Evolutionary conservation across 148 eudicot species (phyloP).

Genomic region (Tetragonia tetragonoides): DNA sequence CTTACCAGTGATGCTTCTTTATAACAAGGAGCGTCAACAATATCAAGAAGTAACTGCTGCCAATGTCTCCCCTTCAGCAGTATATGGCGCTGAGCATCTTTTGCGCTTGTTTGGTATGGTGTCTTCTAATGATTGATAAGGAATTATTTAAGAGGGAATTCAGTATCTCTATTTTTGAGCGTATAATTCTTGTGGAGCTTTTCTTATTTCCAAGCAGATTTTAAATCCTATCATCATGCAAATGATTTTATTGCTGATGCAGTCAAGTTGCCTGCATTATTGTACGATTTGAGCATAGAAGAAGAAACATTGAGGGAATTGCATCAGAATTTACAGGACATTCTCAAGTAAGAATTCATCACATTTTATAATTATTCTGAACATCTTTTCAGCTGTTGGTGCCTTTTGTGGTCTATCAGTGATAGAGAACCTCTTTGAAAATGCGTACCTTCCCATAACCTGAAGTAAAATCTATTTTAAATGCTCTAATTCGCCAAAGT

Average conservation of each 20-base stretch:
- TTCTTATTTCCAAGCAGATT: neutral
- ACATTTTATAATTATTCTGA: constrained; percentile 18
- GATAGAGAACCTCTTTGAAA: too few relatives aligned
- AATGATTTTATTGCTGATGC: constrained; percentile 23
- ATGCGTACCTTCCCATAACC: too few relatives aligned
- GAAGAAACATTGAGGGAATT: constrained; percentile 46
- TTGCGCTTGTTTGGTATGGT: constrained; percentile 42
- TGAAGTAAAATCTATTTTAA: too few relatives aligned
- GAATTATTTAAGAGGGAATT: constrained; percentile 1
- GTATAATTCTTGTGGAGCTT: neutral
- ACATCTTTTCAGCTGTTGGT: too few relatives aligned
- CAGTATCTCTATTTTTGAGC: neutral
- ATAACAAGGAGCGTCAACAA: constrained; percentile 58
- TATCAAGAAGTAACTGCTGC: constrained; percentile 39
- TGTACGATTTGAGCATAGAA: constrained; percentile 46
- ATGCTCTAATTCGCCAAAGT: too few relatives aligned
- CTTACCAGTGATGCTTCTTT: constrained; percentile 54
- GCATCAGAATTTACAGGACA: constrained; percentile 48
- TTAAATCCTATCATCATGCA: neutral
- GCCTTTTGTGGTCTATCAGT: too few relatives aligned
- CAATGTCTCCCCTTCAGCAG: constrained; percentile 40
- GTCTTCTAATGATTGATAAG: constrained; percentile 9
- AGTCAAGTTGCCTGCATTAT: constrained; percentile 73
- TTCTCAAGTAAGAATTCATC: constrained; percentile 48
- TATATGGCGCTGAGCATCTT: constrained; percentile 75